These are phyloP conservation scores for Symbiodinium natans DNA, from an alignment of 73 alveolate species.

Conservation along the genomic window DNA sequence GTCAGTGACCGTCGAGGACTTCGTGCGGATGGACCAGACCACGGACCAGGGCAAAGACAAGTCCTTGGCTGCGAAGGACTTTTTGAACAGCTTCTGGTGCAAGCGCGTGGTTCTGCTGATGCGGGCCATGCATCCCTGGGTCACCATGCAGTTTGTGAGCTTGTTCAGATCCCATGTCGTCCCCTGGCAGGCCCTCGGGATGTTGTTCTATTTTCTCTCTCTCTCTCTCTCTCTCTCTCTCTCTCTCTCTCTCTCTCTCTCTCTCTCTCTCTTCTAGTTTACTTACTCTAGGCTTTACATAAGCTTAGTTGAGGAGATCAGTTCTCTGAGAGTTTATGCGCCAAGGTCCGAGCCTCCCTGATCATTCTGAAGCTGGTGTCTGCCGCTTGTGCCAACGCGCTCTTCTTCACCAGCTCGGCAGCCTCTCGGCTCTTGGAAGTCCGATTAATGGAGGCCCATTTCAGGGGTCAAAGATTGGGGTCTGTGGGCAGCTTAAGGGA, in stretches of 20 bases:
- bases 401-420: not conserved
- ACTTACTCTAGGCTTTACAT: too few species aligned
- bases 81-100: not conserved
- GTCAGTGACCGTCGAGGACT: not conserved
- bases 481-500: too few species aligned
- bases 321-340: too few species aligned
- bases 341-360: constrained; percentile 2
- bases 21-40: not conserved
- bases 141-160: constrained; percentile 1
- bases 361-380: not conserved
- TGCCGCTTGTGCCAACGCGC: not conserved
- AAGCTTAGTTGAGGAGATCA: too few species aligned
- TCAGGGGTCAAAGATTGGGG: too few species aligned
- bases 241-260: too few species aligned
- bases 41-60: not conserved
- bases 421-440: too few species aligned
- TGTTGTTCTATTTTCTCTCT: too few species aligned
- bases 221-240: too few species aligned
- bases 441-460: too few species aligned
- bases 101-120: not conserved
- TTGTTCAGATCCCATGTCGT: not conserved
- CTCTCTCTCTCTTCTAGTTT: too few species aligned
- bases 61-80: not conserved
- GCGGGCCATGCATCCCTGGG: not conserved
- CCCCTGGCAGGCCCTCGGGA: too few species aligned